Evolutionary conservation across 164 flowering plant species (phyloP).

Genomic region (Piper betle): DNA sequence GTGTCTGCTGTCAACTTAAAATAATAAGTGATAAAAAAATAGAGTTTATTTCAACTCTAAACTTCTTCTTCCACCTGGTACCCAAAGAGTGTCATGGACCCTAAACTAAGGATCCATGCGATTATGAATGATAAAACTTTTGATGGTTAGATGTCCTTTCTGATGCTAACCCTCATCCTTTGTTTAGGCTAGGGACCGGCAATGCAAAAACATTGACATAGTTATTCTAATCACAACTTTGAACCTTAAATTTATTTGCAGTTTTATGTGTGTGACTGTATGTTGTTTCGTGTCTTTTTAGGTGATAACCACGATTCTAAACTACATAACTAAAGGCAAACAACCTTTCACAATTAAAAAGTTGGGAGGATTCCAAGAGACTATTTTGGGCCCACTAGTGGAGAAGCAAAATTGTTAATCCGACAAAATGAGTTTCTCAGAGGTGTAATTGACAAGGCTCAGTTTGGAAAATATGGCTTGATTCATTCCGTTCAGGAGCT

Average conservation of each 20-base stretch:
- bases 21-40: neutral
- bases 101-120: no score
- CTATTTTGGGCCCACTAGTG: slow-evolving; percentile 37
- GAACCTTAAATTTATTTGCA: no score
- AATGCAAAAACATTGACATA: no score
- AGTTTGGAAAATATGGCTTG: slow-evolving; percentile 85
- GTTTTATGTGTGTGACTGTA: no score
- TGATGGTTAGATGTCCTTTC: no score
- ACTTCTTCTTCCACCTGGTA: no score
- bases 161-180: no score
- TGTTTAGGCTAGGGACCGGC: no score
- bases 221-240: no score
- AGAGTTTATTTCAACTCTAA: no score
- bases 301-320: slow-evolving; percentile 76
- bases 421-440: slow-evolving; percentile 58
- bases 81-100: no score
- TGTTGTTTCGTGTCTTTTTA: slow-evolving; percentile 9
- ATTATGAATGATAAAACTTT: no score
- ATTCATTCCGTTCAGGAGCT: slow-evolving; percentile 93
- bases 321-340: slow-evolving; percentile 56
- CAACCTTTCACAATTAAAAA: slow-evolving; percentile 60
- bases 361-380: slow-evolving; percentile 38
- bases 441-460: slow-evolving; percentile 96
- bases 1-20: neutral
- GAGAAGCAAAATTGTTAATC: slow-evolving; percentile 43